These are phyloP conservation scores for Coemansia sp. DNA, from an alignment of 192 early-diverging fungal species.

Conservation along the genomic window DNA sequence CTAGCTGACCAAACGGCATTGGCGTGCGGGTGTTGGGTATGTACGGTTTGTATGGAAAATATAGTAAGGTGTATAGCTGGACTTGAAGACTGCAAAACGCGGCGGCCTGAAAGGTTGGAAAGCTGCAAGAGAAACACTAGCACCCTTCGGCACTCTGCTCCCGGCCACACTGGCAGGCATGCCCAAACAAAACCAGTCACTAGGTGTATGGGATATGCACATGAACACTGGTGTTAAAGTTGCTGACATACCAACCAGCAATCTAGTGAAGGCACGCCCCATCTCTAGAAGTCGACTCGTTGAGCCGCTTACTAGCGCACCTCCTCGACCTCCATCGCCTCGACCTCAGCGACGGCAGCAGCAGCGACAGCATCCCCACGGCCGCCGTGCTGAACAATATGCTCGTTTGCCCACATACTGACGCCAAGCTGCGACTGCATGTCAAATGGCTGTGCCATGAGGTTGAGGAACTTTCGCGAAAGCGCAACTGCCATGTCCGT, in stretches of 20 bases:
- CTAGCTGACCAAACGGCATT: constrained; percentile 65
- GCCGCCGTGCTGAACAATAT: constrained; percentile 54
- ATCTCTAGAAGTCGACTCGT: background rate
- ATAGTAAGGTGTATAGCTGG: no score
- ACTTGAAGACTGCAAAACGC: no score
- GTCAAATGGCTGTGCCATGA: constrained; percentile 96
- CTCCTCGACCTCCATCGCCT: constrained; percentile 17
- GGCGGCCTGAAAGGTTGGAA: no score
- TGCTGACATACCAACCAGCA: no score
- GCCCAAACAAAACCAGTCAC: no score
- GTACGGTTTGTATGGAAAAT: no score
- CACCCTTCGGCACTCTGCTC: no score
- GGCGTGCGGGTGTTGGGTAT: no score
- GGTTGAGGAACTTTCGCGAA: constrained; percentile 87
- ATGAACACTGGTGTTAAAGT: no score
- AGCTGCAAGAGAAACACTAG: no score
- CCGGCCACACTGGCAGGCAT: no score
- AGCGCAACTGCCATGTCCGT: constrained; percentile 95
- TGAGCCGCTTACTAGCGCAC: background rate
- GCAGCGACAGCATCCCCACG: constrained; percentile 4
- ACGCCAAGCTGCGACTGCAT: constrained; percentile 69
- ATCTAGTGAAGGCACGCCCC: background rate
- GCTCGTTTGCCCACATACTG: constrained; percentile 79
- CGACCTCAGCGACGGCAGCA: background rate
- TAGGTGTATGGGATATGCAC: background rate